Evolutionary conservation across 2,329 filamentous ascomycete genomes (phyloP), one percentile per base, ranked within the genome.

Genomic region (Xylariaceae sp.): DNA sequence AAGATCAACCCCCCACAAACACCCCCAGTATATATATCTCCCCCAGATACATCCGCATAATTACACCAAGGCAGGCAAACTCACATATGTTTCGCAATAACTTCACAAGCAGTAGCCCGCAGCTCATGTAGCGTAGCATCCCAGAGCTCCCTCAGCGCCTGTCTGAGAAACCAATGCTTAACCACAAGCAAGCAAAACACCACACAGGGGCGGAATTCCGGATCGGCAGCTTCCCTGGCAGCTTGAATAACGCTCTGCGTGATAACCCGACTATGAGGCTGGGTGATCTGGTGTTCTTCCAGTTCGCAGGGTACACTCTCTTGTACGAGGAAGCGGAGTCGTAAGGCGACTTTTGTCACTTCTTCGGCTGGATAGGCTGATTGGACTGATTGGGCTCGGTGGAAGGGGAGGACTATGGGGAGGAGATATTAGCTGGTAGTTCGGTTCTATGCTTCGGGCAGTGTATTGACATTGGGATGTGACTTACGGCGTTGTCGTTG

Each of bases 231-330:
- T 62, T 90, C 83, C 62, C 81, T 88, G 19, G 94, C 90, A 0
- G 91, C 91, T 61, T 84, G 73, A 58, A 97, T 74, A 11, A 99
- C 94, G 56, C 83, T 80, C 2, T 75, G 74, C 0, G 91, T 96
- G 68, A 99, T 90, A 70, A 99, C 78, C 45, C 84, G 81, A 71
- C 89, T 95, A 72, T 97, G 91, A 2, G 92, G 84, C 49, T 79
- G 80, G 3, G 88, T 94, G 67, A 99, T 78, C 53, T 81, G 76
- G 4, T 78, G 78, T 67, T 89, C 84, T 55, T 94, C 86, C 40
- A 99, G 79, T 71, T 99, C 94, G 74, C 89, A 96, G 1, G 92
- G 89, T 30, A 99, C 83, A 53, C 91, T 86, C 69, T 91, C 83
- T 72, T 96, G 91, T 65, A 99, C 85, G 63, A 96, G 84, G 68